Percentiles rank a stretch among this genome's conserved stretches.
These are phyloP conservation scores for Pythium oligandrum DNA, from an alignment of 352 stramenopile genomes.

Conservation along the genomic window DNA sequence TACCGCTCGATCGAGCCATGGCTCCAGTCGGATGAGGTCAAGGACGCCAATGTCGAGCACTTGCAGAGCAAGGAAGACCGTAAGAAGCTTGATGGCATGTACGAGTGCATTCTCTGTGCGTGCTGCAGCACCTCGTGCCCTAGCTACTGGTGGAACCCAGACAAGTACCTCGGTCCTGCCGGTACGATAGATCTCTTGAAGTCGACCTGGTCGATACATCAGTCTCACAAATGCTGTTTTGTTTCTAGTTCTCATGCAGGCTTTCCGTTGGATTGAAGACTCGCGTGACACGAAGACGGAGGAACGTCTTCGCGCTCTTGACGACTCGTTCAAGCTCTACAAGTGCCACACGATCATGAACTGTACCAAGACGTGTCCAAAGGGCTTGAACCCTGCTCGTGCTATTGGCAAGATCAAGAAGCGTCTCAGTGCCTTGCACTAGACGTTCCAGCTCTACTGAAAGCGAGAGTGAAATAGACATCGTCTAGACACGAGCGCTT, in stretches of 20 bases:
- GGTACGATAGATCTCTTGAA: slow-evolving; percentile 28
- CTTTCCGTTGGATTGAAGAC: slow-evolving; percentile 99
- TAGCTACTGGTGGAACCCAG: slow-evolving; percentile 99
- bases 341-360: slow-evolving; percentile 99
- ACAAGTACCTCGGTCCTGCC: slow-evolving; percentile 93
- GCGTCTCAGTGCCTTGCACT: slow-evolving; percentile 81
- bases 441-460: slow-evolving; percentile 4
- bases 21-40: slow-evolving; percentile 93
- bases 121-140: slow-evolving; percentile 99
- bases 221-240: slow-evolving; percentile 12
- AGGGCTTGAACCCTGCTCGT: slow-evolving; percentile 98
- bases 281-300: slow-evolving; percentile 96
- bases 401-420: slow-evolving; percentile 99
- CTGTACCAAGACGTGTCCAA: slow-evolving; percentile 99
- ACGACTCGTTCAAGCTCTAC: slow-evolving; percentile 99
- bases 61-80: slow-evolving; percentile 93
- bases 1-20: slow-evolving; percentile 99
- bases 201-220: background rate
- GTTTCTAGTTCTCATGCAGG: slow-evolving; percentile 87
- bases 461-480: no score
- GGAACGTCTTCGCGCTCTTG: slow-evolving; percentile 93
- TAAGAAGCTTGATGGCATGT: slow-evolving; percentile 99
- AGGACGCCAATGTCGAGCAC: slow-evolving; percentile 84
- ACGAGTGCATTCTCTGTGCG: slow-evolving; percentile 99
- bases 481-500: no score